Evolutionary conservation across 2,329 filamentous ascomycete species (phyloP).

Genomic region (Trichoderma koningii): DNA sequence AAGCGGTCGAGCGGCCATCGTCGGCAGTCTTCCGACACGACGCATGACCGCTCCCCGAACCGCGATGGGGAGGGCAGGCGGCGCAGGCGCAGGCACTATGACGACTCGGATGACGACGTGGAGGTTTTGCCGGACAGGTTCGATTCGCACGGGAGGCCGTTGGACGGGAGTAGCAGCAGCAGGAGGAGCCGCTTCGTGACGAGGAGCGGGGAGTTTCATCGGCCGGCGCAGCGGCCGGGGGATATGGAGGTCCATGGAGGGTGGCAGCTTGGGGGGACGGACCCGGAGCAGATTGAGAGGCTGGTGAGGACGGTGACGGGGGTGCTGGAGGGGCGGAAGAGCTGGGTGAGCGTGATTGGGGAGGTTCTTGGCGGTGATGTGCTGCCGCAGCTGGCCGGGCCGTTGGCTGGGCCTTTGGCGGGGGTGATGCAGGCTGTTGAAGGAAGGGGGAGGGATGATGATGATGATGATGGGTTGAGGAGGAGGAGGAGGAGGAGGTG

Average conservation of each 20-base stretch:
- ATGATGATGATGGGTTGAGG: background rate
- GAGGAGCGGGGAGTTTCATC: constrained; percentile 48
- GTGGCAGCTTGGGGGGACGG: constrained; percentile 51
- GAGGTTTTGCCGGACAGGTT: constrained; percentile 53
- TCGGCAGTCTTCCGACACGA: constrained; percentile 41
- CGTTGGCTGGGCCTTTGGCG: constrained; percentile 16
- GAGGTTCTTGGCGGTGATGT: constrained; percentile 31
- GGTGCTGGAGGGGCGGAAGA: constrained; percentile 36
- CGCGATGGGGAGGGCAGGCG: constrained; percentile 21
- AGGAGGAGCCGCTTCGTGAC: constrained; percentile 37
- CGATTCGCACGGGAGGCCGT: constrained; percentile 46
- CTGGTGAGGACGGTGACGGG: constrained; percentile 39
- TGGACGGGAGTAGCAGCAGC: constrained; percentile 36
- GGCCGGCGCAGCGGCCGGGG: constrained; percentile 37
- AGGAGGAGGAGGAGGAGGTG: background rate
- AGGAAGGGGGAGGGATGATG: background rate
- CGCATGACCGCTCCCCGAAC: constrained; percentile 37
- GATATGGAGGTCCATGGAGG: constrained; percentile 45
- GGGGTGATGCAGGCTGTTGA: constrained; percentile 1
- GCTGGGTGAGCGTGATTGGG: constrained; percentile 35
- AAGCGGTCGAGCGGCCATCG: constrained; percentile 30
- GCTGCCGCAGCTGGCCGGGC: constrained; percentile 8
- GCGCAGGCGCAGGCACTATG: constrained; percentile 25
- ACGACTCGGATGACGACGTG: constrained; percentile 40
- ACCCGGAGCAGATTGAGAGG: constrained; percentile 45